Evolutionary conservation across 805 yeast species (phyloP).

Genomic region (Wickerhamomyces chaumierensis): DNA sequence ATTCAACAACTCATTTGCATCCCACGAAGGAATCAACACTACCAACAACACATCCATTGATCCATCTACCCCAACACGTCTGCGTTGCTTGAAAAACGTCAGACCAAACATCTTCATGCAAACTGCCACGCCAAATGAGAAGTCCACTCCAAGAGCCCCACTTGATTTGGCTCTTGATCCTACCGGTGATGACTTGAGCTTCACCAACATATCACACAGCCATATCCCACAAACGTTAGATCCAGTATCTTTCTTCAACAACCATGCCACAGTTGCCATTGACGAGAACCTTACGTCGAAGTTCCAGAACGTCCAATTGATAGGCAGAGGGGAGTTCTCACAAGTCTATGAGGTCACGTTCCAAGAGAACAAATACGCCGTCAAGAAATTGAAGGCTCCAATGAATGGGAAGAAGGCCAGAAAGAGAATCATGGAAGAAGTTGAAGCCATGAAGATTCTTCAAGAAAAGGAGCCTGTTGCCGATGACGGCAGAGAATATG

Average conservation of each 20-base stretch:
- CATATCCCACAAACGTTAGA: neutral
- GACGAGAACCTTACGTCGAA: constrained; percentile 36
- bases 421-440: constrained; percentile 59
- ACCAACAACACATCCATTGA: constrained; percentile 13
- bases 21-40: constrained; percentile 6
- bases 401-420: constrained; percentile 46
- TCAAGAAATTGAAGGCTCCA: constrained; percentile 72
- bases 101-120: constrained; percentile 3
- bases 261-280: constrained; percentile 4
- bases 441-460: constrained; percentile 45
- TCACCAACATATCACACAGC: neutral
- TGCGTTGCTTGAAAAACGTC: constrained; percentile 13
- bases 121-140: constrained; percentile 11
- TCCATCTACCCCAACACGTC: constrained; percentile 35
- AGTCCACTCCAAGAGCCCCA: constrained; percentile 23
- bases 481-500: constrained; percentile 63
- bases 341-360: constrained; percentile 74
- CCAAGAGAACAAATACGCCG: constrained; percentile 63
- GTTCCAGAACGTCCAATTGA: constrained; percentile 50
- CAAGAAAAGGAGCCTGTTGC: constrained; percentile 28
- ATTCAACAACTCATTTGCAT: constrained; percentile 3
- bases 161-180: constrained; percentile 12
- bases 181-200: constrained; percentile 1
- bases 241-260: neutral
- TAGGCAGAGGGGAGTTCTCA: constrained; percentile 87